Conservation (phyloP, 306 rosid genomes). For the Coriaria nepalensis region DNA sequence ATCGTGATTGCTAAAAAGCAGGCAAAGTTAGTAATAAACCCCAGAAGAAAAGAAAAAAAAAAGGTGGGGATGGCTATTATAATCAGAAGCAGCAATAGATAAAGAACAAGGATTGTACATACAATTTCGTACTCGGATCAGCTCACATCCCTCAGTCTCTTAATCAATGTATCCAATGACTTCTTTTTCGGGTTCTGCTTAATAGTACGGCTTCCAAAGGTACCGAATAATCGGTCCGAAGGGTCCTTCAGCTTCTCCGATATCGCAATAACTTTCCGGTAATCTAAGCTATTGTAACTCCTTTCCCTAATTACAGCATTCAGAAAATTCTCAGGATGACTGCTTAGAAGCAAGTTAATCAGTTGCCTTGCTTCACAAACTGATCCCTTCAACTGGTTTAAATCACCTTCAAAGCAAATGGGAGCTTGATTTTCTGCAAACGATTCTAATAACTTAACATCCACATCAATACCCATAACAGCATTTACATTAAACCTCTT, state of each 20-base stretch:
- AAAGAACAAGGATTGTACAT: conserved; percentile 33
- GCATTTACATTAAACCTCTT: conserved; percentile 71
- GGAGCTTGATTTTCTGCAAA: conserved; percentile 81
- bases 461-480: conserved; percentile 67
- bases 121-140: conserved; percentile 31
- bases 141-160: conserved; percentile 82
- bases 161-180: conserved; percentile 69
- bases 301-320: conserved; percentile 94
- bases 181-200: conserved; percentile 94
- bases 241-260: conserved; percentile 86
- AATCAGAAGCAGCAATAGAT: conserved; percentile 23
- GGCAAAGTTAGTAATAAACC: conserved; percentile 36
- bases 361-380: conserved; percentile 74
- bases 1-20: conserved; percentile 8
- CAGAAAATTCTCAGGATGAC: conserved; percentile 83
- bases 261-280: conserved; percentile 64
- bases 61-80: conserved; percentile 14
- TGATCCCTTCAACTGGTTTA: conserved; percentile 56
- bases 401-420: conserved; percentile 60
- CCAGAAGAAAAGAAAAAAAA: conserved; percentile 2
- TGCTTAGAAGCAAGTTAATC: conserved; percentile 69
- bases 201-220: conserved; percentile 72
- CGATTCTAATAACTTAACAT: conserved; percentile 65
- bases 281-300: conserved; percentile 69
- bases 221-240: conserved; percentile 84